These are phyloP conservation scores for Plenodomus biglobosus DNA, from an alignment of 2,329 filamentous ascomycete species.

Conservation along the genomic window DNA sequence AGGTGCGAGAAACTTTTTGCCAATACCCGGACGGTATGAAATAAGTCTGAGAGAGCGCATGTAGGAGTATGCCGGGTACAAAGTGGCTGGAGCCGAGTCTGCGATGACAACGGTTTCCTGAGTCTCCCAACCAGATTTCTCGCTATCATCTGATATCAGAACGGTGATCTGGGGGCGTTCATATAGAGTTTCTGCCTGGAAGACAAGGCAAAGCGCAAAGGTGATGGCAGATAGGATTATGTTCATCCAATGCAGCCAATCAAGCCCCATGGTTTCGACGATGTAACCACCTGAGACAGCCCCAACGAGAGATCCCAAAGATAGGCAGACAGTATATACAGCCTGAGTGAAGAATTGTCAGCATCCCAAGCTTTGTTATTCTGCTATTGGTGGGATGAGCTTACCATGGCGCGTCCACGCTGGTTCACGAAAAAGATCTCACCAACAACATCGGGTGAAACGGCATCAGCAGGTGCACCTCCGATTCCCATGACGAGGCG, in stretches of 20 bases:
- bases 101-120: slow-evolving; percentile 19
- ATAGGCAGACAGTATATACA: slow-evolving; percentile 47
- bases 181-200: slow-evolving; percentile 47
- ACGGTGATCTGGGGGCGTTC: slow-evolving; percentile 30
- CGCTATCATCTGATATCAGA: slow-evolving; percentile 13
- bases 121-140: slow-evolving; percentile 16
- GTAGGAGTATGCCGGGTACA: slow-evolving; percentile 37
- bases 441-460: slow-evolving; percentile 46
- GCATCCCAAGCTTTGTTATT: neutral
- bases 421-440: slow-evolving; percentile 49
- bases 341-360: slow-evolving; percentile 25
- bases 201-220: slow-evolving; percentile 39
- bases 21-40: slow-evolving; percentile 40
- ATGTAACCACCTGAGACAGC: slow-evolving; percentile 48
- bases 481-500: slow-evolving; percentile 45
- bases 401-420: slow-evolving; percentile 45
- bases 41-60: slow-evolving; percentile 41
- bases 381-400: neutral
- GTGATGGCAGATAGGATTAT: slow-evolving; percentile 39
- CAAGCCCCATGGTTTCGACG: slow-evolving; percentile 35
- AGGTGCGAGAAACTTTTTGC: slow-evolving; percentile 41
- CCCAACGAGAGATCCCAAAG: slow-evolving; percentile 43
- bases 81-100: slow-evolving; percentile 10
- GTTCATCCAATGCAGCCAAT: slow-evolving; percentile 48
- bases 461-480: slow-evolving; percentile 43